A percentile compares a stretch with the other conserved stretches of the same genome.
Evolutionary conservation across 225 moss, liverwort and hornwort genomes (phyloP).

Genomic region (Neckera pumila): DNA sequence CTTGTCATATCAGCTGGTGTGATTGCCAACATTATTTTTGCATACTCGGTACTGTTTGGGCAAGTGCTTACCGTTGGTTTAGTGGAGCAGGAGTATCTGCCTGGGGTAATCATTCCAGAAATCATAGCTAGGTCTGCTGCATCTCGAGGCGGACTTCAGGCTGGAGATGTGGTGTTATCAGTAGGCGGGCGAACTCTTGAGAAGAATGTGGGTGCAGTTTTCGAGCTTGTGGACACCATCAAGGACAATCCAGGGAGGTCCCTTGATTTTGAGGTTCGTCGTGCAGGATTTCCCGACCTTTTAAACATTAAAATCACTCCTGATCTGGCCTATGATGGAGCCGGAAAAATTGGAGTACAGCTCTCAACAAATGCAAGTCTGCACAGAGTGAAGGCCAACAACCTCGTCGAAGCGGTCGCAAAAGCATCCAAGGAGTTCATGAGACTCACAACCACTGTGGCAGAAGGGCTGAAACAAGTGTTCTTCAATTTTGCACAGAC

Average conservation of each 20-base stretch:
- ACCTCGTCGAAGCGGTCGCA: slow-evolving; percentile 38
- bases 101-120: slow-evolving; percentile 84
- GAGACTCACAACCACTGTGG: slow-evolving; percentile 43
- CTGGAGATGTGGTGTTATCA: slow-evolving; percentile 73
- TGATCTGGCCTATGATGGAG: slow-evolving; percentile 59
- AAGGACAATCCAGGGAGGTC: slow-evolving; percentile 55
- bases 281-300: slow-evolving; percentile 25
- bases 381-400: slow-evolving; percentile 61
- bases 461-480: slow-evolving; percentile 70
- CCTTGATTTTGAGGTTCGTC: slow-evolving; percentile 42
- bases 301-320: slow-evolving; percentile 56
- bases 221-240: slow-evolving; percentile 79
- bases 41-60: slow-evolving; percentile 66
- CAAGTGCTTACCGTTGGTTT: slow-evolving; percentile 77
- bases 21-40: slow-evolving; percentile 77
- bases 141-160: slow-evolving; percentile 54
- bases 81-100: slow-evolving; percentile 74
- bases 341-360: slow-evolving; percentile 93
- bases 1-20: slow-evolving; percentile 95
- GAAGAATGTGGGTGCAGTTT: slow-evolving; percentile 50
- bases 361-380: slow-evolving; percentile 69
- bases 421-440: slow-evolving; percentile 51
- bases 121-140: slow-evolving; percentile 77
- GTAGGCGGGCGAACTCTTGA: slow-evolving; percentile 58
- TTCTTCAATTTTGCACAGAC: slow-evolving; percentile 85